Conservation (phyloP, 2,329 filamentous ascomycete genomes). For the Paraconiothyrium brasiliense region DNA sequence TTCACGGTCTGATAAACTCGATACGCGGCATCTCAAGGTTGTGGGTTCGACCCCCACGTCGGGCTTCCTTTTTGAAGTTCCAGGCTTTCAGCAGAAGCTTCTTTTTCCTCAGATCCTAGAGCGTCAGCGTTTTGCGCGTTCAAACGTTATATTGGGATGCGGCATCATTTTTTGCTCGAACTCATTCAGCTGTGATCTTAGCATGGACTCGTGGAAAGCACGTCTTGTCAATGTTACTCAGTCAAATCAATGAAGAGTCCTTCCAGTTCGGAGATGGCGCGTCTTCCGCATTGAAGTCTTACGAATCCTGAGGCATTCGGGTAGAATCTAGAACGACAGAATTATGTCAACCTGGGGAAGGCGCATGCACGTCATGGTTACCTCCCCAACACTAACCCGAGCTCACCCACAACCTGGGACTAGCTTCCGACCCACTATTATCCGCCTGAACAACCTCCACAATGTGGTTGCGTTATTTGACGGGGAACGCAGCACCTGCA, state of each 20-base stretch:
- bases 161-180: too few relatives aligned
- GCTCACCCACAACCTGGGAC: not conserved
- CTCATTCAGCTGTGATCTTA: too few relatives aligned
- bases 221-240: not conserved
- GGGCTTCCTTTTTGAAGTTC: constrained; percentile 6
- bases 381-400: not conserved
- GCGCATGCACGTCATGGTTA: constrained; percentile 6
- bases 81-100: too few relatives aligned
- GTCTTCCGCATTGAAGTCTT: constrained; percentile 13
- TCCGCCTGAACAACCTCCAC: constrained; percentile 9
- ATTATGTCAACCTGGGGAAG: not conserved
- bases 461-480: not conserved
- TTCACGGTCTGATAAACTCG: constrained; percentile 14
- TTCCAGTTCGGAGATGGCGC: not conserved
- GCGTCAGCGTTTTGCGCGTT: too few relatives aligned
- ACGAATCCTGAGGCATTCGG: constrained; percentile 13
- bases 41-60: constrained; percentile 14
- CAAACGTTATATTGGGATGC: too few relatives aligned
- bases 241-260: not conserved
- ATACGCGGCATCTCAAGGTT: constrained; percentile 12
- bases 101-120: too few relatives aligned
- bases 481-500: not conserved
- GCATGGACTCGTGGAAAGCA: too few relatives aligned
- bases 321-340: constrained; percentile 3
- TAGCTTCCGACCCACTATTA: constrained; percentile 1